These are phyloP conservation scores for Globisporangium apiculatum DNA, from an alignment of 352 stramenopile genomes.

Conservation along the genomic window DNA sequence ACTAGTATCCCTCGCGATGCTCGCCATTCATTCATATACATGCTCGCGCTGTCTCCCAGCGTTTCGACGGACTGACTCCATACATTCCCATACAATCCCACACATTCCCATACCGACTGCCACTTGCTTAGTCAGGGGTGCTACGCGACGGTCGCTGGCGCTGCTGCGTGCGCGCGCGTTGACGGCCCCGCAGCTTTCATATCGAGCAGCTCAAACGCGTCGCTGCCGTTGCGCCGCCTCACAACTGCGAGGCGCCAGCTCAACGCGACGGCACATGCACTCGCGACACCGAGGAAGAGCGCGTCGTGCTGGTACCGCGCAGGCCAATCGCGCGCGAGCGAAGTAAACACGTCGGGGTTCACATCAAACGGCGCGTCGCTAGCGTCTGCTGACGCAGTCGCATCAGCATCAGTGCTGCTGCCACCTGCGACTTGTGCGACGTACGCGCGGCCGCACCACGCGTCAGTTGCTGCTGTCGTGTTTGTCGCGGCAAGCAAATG, in stretches of 20 bases:
- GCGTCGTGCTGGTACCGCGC: slow-evolving; percentile 6
- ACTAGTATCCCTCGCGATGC: too few species aligned
- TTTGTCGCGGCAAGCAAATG: slow-evolving; percentile 10
- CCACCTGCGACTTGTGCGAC: slow-evolving; percentile 1
- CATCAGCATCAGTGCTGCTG: neutral
- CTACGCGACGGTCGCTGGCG: neutral
- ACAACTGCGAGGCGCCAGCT: slow-evolving; percentile 3
- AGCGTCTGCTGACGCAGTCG: neutral
- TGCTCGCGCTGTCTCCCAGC: too few species aligned
- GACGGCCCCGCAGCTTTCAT: slow-evolving; percentile 1
- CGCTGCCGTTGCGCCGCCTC: neutral
- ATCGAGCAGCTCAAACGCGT: slow-evolving; percentile 11
- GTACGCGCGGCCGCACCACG: slow-evolving; percentile 12
- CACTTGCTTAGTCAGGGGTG: neutral
- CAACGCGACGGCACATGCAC: slow-evolving; percentile 3
- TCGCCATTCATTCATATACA: too few species aligned
- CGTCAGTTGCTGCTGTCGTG: slow-evolving; percentile 5
- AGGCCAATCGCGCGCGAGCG: slow-evolving; percentile 10
- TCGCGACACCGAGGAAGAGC: slow-evolving; percentile 1
- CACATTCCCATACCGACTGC: too few species aligned
- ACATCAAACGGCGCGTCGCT: slow-evolving; percentile 6
- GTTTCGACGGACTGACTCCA: too few species aligned
- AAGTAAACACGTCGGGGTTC: slow-evolving; percentile 10
- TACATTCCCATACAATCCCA: too few species aligned
- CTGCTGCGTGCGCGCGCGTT: neutral